Conservation (phyloP, 2,329 filamentous ascomycete species). For the Trichoderma simmonsii region DNA sequence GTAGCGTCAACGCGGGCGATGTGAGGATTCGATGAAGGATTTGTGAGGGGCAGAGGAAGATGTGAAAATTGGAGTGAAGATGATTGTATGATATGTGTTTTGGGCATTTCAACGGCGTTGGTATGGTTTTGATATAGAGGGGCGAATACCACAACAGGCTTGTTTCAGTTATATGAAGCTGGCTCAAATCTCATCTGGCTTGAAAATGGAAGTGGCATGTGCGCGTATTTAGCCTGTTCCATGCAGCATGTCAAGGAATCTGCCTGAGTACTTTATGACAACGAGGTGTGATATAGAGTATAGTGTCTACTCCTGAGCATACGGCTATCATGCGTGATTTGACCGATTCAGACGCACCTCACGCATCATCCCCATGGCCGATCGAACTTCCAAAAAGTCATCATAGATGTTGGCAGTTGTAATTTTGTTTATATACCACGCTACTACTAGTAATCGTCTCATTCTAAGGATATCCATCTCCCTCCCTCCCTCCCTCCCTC, state of each 20-base stretch:
- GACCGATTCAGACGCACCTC: not conserved
- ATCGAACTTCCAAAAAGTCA: not conserved
- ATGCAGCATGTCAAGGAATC: not conserved
- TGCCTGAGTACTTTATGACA: not conserved
- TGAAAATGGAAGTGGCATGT: not conserved
- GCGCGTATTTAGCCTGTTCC: not conserved
- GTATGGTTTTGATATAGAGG: conserved; percentile 3
- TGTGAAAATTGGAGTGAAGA: not conserved
- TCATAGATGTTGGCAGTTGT: not conserved
- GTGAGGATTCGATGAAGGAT: conserved; percentile 31
- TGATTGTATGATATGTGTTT: conserved; percentile 18
- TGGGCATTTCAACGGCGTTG: conserved; percentile 18
- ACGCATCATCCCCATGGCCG: not conserved
- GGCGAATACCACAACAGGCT: conserved; percentile 1
- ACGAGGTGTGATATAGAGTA: no score
- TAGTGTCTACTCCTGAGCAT: no score
- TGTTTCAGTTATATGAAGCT: not conserved
- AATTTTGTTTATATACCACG: not conserved
- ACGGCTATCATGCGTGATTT: no score
- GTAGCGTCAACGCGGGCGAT: conserved; percentile 26
- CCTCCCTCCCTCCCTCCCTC: not conserved
- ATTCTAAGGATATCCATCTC: not conserved
- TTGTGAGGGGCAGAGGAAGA: not conserved
- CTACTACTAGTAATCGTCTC: not conserved
- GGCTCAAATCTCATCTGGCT: not conserved